A percentile compares a stretch with the other conserved stretches of the same genome.
Evolutionary conservation across 345 rosid genomes (phyloP).

Genomic region (Eucalyptus regnans): DNA sequence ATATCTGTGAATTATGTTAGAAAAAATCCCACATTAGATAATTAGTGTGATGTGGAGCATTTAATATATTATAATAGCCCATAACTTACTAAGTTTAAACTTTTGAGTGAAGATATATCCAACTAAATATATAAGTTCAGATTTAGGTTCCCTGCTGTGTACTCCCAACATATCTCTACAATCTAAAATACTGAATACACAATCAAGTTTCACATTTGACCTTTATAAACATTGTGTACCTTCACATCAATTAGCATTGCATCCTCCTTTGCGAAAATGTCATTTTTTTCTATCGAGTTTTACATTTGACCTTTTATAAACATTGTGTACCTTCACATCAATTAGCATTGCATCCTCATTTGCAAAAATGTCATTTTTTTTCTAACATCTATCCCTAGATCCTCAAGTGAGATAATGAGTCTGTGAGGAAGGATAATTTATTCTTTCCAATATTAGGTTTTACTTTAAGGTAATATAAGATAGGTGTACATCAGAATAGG

Average conservation of each 20-base stretch:
- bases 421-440: background rate
- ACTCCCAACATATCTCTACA: background rate
- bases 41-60: accelerated
- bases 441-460: background rate
- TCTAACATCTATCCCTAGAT: background rate
- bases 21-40: background rate
- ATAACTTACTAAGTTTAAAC: background rate
- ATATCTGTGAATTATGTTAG: accelerated
- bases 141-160: accelerated
- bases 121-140: accelerated
- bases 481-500: background rate
- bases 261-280: background rate
- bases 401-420: background rate
- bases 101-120: background rate
- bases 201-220: accelerated
- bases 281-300: accelerated
- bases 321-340: background rate
- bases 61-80: background rate
- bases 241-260: background rate
- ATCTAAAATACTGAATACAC: background rate
- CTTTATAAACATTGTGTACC: background rate
- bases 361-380: background rate
- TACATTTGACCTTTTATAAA: background rate
- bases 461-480: background rate
- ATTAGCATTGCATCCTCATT: background rate